Conservation (phyloP, 2,329 filamentous ascomycete species). For the Clathrospora elynae region DNA sequence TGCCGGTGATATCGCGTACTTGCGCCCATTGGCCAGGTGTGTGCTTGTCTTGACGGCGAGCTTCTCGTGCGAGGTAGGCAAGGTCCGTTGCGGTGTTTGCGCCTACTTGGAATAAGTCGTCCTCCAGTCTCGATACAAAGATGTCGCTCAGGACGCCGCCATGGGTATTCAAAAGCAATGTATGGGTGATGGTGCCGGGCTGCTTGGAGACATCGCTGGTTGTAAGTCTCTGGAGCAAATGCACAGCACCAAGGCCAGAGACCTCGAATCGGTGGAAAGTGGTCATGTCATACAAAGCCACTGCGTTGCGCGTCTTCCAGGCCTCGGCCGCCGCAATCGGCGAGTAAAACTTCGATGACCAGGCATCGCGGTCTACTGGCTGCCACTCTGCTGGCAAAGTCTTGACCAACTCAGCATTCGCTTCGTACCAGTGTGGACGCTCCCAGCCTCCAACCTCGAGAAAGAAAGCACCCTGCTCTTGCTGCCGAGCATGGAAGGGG, state of each 20-base stretch:
- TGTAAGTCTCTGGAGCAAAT: slow-evolving; percentile 61
- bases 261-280: slow-evolving; percentile 64
- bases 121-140: slow-evolving; percentile 59
- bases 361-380: slow-evolving; percentile 62
- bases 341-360: slow-evolving; percentile 63
- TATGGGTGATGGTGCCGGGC: slow-evolving; percentile 60
- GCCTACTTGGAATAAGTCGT: slow-evolving; percentile 60
- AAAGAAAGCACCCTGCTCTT: slow-evolving; percentile 63
- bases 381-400: slow-evolving; percentile 60
- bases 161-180: slow-evolving; percentile 59
- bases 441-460: slow-evolving; percentile 67
- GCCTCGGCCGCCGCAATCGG: slow-evolving; percentile 65
- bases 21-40: slow-evolving; percentile 54
- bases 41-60: slow-evolving; percentile 53
- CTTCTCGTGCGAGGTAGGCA: slow-evolving; percentile 60
- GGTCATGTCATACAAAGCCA: slow-evolving; percentile 68
- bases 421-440: slow-evolving; percentile 66
- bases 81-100: slow-evolving; percentile 62
- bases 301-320: slow-evolving; percentile 67
- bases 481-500: slow-evolving; percentile 62
- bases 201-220: slow-evolving; percentile 57
- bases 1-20: slow-evolving; percentile 64
- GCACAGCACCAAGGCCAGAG: slow-evolving; percentile 61
- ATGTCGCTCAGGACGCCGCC: slow-evolving; percentile 64
- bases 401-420: slow-evolving; percentile 59